phyloP scores from a whole-genome alignment of 2,329 filamentous ascomycete species.

The Onygenales sp. region DNA sequence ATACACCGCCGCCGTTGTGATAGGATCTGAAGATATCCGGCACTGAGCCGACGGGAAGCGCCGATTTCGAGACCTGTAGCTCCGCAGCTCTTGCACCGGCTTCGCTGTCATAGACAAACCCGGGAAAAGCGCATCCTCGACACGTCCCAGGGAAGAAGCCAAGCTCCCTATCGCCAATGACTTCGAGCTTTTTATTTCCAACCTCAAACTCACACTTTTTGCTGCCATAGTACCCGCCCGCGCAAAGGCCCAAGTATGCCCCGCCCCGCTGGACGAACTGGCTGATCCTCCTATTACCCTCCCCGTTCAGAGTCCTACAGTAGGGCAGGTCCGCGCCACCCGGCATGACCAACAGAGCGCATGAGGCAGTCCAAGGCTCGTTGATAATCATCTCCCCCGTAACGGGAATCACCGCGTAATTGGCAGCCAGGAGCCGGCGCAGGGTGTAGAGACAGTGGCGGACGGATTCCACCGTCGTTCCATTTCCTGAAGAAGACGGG shows the following conservation, averaged over 20 bases:
- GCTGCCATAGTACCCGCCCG: constrained; percentile 85
- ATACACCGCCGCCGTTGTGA: constrained; percentile 91
- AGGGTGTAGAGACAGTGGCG: constrained; percentile 82
- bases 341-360: constrained; percentile 81
- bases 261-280: constrained; percentile 82
- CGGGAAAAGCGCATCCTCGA: constrained; percentile 75
- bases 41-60: constrained; percentile 45
- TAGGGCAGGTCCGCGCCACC: constrained; percentile 93
- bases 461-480: constrained; percentile 79
- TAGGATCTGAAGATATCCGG: constrained; percentile 64
- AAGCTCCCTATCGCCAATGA: constrained; percentile 75
- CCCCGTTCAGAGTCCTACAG: constrained; percentile 76
- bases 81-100: constrained; percentile 65
- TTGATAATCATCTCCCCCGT: constrained; percentile 69
- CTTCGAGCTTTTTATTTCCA: constrained; percentile 69
- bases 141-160: constrained; percentile 81
- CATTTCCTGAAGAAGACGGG: constrained; percentile 52
- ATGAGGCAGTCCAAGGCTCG: constrained; percentile 83
- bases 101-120: constrained; percentile 87
- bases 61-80: constrained; percentile 53
- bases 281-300: constrained; percentile 73
- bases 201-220: constrained; percentile 84
- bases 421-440: constrained; percentile 72
- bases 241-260: constrained; percentile 82
- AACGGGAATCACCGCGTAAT: constrained; percentile 87